Evolutionary conservation across 2,329 filamentous ascomycete species (phyloP).

Genomic region (Calonectria hongkongensis): DNA sequence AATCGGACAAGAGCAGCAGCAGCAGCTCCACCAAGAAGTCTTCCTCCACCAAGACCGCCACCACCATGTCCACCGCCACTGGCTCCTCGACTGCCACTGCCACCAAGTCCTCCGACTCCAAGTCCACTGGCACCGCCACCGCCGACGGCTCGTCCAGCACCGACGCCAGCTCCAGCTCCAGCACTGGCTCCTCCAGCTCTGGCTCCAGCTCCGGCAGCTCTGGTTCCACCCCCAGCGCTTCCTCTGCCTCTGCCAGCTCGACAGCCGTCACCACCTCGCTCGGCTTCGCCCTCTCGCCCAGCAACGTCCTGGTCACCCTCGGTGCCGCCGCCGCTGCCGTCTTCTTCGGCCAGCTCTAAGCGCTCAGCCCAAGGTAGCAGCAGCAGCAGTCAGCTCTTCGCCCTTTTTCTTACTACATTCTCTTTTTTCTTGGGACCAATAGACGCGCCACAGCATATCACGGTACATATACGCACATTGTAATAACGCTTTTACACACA

Average conservation of each 20-base stretch:
- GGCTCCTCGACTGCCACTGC: neutral
- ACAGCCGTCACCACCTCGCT: neutral
- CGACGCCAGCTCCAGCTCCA: neutral
- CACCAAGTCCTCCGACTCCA: neutral
- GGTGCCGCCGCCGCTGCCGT: conserved; percentile 7
- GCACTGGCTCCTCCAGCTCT: neutral
- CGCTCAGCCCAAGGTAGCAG: neutral
- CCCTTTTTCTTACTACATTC: neutral
- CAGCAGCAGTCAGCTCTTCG: too few relatives aligned
- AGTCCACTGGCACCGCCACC: neutral
- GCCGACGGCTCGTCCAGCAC: neutral
- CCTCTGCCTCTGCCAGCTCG: neutral
- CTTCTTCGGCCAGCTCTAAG: conserved; percentile 5
- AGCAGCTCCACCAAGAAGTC: neutral
- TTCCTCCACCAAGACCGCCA: neutral
- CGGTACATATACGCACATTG: neutral
- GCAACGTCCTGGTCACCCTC: conserved; percentile 16
- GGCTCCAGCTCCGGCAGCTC: conserved; percentile 14
- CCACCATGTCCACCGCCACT: conserved; percentile 6
- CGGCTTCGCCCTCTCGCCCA: conserved; percentile 8
- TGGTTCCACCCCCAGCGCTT: neutral
- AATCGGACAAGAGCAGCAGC: conserved; percentile 14
- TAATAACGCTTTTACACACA: too few relatives aligned
- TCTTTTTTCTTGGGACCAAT: neutral
- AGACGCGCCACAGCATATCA: neutral